Evolutionary conservation across 352 stramenopile genomes (phyloP), one percentile per base, ranked within the genome.

Genomic region (Phytopythium chamaehyphon): DNA sequence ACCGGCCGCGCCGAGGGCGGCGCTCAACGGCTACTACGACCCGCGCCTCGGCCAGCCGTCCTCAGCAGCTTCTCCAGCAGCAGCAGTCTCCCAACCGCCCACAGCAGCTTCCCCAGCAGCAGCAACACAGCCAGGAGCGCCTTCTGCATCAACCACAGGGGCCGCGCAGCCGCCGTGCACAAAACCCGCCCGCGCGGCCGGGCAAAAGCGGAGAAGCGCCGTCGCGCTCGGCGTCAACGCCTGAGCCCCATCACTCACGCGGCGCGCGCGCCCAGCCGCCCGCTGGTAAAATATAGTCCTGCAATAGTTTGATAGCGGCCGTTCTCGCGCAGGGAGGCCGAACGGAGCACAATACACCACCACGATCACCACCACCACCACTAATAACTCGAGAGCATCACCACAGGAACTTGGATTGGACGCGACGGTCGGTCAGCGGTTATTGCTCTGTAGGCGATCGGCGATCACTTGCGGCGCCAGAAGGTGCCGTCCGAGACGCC

Each of bases 401-500:
- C 28, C 28, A 33, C 28, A 33, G 28, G 28, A 33, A 33, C 28
- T 33, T 33, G 5, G 28, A 33, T 33, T 33, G 28, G 28, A 33
- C 28, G 28, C 28, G n/a, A n/a, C n/a, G n/a, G 28, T 33, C 28
- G 28, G 28, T 33, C 28, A 33, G 28, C 28, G 28, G 28, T 33
- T 33, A 33, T 33, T 33, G 28, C 9, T 9, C 28, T 33, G 28
- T 33, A 47, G 40, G 22, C 7, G 39, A 22, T 45, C 9, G 28
- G 28, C 5, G 28, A 28, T 59, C 57, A 84, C 54, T 91, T 88
- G 64, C 81, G 82, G 47, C 74, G 76, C 88, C 86, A 96, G 54
- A 89, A 89, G 19, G 74, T 93, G 48, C 82, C 78, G 54, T 96
- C 81, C 19, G 88, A 96, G 40, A 96, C 86, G 28, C 87, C 90